These are phyloP conservation scores for Astrothelium macrocarpum DNA, from an alignment of 495 filamentous ascomycete species.

Conservation along the genomic window DNA sequence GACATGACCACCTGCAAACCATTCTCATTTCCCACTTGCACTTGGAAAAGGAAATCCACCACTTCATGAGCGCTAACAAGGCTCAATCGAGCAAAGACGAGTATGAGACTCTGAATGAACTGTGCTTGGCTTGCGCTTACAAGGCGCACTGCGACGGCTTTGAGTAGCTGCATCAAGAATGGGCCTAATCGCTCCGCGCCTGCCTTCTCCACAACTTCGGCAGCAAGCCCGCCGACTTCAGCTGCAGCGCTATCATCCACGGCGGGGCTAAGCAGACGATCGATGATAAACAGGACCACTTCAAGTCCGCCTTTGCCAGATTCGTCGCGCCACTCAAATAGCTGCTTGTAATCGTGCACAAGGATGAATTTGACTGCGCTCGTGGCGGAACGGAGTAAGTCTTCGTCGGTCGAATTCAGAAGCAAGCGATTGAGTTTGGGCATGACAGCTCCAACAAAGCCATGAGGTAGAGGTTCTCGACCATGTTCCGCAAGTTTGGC, in stretches of 20 bases:
- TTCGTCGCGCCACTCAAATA: conserved; percentile 71
- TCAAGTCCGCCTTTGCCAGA: conserved; percentile 75
- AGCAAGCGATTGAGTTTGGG: conserved; percentile 79
- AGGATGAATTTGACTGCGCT: conserved; percentile 80
- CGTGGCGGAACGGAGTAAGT: conserved; percentile 78
- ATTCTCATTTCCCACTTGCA: conserved; percentile 62
- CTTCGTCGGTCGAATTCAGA: conserved; percentile 67
- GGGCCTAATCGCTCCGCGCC: conserved; percentile 82
- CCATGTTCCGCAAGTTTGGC: conserved; percentile 72
- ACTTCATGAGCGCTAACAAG: conserved; percentile 79
- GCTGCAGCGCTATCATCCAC: conserved; percentile 88
- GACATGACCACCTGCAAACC: conserved; percentile 78
- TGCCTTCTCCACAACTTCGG: conserved; percentile 89
- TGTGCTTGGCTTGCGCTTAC: conserved; percentile 67
- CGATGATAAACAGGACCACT: conserved; percentile 81
- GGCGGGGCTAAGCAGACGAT: conserved; percentile 71
- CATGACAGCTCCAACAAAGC: conserved; percentile 74
- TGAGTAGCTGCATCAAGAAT: conserved; percentile 78
- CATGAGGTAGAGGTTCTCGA: conserved; percentile 69
- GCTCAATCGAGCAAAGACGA: conserved; percentile 88
- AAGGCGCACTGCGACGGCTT: conserved; percentile 79
- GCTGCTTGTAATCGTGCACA: conserved; percentile 73
- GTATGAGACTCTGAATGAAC: conserved; percentile 85
- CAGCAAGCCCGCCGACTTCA: conserved; percentile 89
- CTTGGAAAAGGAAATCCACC: conserved; percentile 77